phyloP scores from a whole-genome alignment of 1,284 basidiomycete species.

The Sanguinoderma infundibulare region DNA sequence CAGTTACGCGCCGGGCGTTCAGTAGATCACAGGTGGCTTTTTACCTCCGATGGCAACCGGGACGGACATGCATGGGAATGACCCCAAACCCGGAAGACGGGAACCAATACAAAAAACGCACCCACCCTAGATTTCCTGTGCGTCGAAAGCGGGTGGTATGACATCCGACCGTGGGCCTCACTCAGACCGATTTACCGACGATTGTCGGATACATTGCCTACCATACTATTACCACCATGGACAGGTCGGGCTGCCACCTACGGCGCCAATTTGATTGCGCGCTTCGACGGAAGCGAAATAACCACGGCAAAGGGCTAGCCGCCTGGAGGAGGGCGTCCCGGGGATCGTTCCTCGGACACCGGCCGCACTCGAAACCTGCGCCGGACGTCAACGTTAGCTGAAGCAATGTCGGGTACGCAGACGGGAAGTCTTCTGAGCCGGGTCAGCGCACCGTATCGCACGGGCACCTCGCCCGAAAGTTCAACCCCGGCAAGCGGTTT shows the following conservation, averaged over 20 bases:
- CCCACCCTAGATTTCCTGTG: background rate
- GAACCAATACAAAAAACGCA: background rate
- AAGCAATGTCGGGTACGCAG: background rate
- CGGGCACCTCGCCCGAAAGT: too few relatives aligned
- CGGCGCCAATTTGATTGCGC: background rate
- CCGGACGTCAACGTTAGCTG: background rate
- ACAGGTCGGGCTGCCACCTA: background rate
- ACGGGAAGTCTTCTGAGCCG: background rate
- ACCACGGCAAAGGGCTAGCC: background rate
- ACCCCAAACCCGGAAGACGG: too few relatives aligned
- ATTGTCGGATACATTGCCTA: background rate
- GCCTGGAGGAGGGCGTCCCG: slow-evolving; percentile 7
- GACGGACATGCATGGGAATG: background rate
- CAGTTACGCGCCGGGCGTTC: slow-evolving; percentile 1
- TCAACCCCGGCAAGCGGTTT: too few relatives aligned
- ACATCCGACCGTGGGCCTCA: background rate
- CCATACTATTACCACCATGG: too few relatives aligned
- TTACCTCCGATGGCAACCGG: background rate
- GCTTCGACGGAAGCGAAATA: background rate
- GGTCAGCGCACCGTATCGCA: too few relatives aligned
- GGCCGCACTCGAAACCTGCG: background rate
- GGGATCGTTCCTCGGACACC: background rate
- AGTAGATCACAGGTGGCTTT: background rate
- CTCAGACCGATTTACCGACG: background rate
- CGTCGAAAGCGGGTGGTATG: background rate